Base-by-base conservation (phyloP, 2,329 filamentous ascomycete species). In the Xylariaceae sp. region DNA sequence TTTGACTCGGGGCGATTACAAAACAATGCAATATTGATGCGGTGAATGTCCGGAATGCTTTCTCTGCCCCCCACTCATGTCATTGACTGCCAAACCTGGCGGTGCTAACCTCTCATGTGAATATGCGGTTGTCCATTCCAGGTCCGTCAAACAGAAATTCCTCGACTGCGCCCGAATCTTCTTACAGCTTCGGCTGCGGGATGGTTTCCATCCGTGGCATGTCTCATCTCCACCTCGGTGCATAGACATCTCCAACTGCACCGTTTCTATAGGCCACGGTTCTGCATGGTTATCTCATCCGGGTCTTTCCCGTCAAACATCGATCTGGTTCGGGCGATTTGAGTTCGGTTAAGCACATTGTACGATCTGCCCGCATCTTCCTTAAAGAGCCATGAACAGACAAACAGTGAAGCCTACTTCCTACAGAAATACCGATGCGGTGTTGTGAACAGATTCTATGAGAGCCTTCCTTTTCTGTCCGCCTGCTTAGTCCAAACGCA, bases 181-280 rank as follows among this genome's bases (percentile, higher is more conserved):
- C n/a, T 25, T 34, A 34, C 42, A 22, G 22, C 38, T 37, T n/a
- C 42, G 37, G 46, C 40, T 40, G 40, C 19, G 41, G 11, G 27
- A 40, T 42, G 25, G 46, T 36, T 33, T 51, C 29, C 22, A 19
- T 42, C 22, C 40, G 46, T 29, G 37, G 44, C 43, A 42, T 44
- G 40, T 38, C 37, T 39, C 4, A 23, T 35, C 36, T 43, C 40
- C 37, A 25, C 44, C 35, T 44, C 22, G 43, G 49, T 52, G 49
- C 46, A 44, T n/a, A n/a, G n/a, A n/a, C 49, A 44, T 49, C 49
- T 52, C 49, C 49, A 37, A 44, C 36, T 21, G 43, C 37, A 49
- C 45, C 37, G 35, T 46, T 52, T 44, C 35, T 37, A 42, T 38
- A 40, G 41, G 32, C 25, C 27, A 40, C 34, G 39, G 35, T n/a